phyloP scores from a whole-genome alignment of 129 eudicot species.

The Saposhnikovia divaricata region DNA sequence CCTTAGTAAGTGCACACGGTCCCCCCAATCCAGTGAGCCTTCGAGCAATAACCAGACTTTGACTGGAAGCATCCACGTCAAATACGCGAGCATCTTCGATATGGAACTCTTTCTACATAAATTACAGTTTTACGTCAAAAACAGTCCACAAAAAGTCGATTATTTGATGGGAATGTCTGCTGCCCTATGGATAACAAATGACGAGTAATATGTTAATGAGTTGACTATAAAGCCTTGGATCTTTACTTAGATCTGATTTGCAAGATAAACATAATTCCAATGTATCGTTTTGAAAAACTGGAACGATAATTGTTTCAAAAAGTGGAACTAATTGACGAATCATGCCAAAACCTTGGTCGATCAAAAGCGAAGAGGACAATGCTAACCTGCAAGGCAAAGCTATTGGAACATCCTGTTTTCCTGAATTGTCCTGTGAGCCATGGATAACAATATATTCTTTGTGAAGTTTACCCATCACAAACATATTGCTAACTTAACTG shows the following conservation, averaged over 20 bases:
- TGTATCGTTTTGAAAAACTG: not conserved
- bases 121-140: slow-evolving; percentile 17
- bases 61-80: slow-evolving; percentile 56
- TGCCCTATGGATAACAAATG: not conserved
- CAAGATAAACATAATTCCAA: not conserved
- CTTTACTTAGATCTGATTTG: not conserved
- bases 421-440: slow-evolving; percentile 24
- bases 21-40: slow-evolving; percentile 63
- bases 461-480: slow-evolving; percentile 4
- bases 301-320: not conserved
- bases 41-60: slow-evolving; percentile 56
- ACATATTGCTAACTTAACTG: not conserved
- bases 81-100: slow-evolving; percentile 72
- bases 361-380: slow-evolving; percentile 4
- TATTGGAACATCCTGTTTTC: slow-evolving; percentile 23
- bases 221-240: not conserved
- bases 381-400: slow-evolving; percentile 49
- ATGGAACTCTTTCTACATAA: slow-evolving; percentile 47
- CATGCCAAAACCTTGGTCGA: slow-evolving; percentile 3
- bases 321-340: not conserved
- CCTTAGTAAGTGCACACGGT: slow-evolving; percentile 59
- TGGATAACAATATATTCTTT: slow-evolving; percentile 3
- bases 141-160: not conserved
- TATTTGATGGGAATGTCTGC: not conserved
- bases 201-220: too few species aligned